A percentile compares a stretch with the other conserved stretches of the same genome.
phyloP scores from a whole-genome alignment of 345 rosid species.

The Aquilaria yunnanensis region DNA sequence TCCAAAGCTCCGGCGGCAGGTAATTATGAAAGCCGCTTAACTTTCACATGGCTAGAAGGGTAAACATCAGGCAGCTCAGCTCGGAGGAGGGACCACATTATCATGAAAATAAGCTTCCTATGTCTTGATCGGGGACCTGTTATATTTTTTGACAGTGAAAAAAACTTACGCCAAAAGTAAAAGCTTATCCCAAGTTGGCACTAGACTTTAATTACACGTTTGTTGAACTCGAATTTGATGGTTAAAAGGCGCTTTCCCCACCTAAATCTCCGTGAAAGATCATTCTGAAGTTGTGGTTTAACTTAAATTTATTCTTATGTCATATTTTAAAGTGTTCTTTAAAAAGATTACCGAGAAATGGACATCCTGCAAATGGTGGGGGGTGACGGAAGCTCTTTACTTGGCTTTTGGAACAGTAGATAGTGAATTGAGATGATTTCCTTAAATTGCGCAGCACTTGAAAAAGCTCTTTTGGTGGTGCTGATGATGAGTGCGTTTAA shows the following conservation, averaged over 20 bases:
- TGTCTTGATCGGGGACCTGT: not conserved
- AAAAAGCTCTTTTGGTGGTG: slow-evolving; percentile 13
- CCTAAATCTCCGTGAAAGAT: slow-evolving; percentile 10
- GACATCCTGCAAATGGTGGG: slow-evolving; percentile 14
- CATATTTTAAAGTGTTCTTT: no score
- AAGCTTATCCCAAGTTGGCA: not conserved
- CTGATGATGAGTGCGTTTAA: slow-evolving; percentile 13
- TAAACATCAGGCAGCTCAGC: not conserved
- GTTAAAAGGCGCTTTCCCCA: slow-evolving; percentile 1
- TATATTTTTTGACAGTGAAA: not conserved
- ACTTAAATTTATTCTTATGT: no score
- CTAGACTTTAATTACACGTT: slow-evolving; percentile 12
- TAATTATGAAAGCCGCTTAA: slow-evolving; percentile 12
- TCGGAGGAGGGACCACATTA: slow-evolving; percentile 13
- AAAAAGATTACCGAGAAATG: not conserved
- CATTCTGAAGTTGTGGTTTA: no score
- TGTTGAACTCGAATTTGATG: slow-evolving; percentile 1
- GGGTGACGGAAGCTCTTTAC: not conserved
- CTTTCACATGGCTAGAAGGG: not conserved
- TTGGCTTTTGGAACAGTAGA: slow-evolving; percentile 13
- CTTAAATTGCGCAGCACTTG: slow-evolving; percentile 30
- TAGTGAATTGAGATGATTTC: slow-evolving; percentile 7
- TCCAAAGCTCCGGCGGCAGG: slow-evolving; percentile 1
- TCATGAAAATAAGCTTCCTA: not conserved
- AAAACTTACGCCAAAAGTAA: not conserved